Percentiles rank a stretch among this genome's conserved stretches.
Evolutionary conservation across 108 stramenopile species (phyloP).

Genomic region (Pseudonitzschia delicatissima): DNA sequence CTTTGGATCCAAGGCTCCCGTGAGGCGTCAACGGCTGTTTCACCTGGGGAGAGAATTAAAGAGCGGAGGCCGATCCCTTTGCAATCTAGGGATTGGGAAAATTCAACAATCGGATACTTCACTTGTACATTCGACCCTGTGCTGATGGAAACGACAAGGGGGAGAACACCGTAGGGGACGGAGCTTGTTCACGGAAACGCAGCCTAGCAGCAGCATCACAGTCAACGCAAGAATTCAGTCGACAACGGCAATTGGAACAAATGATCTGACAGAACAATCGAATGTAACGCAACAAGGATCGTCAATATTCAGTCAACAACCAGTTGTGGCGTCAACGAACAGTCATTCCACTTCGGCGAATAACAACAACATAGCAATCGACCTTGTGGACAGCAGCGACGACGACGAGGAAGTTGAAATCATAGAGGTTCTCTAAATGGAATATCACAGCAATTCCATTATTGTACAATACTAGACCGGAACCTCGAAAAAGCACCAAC

Average conservation of each 20-base stretch:
- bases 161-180: neutral
- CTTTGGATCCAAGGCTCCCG: constrained; percentile 7
- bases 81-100: constrained; percentile 49
- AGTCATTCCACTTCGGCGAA: neutral
- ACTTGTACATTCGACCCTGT: constrained; percentile 21
- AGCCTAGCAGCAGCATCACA: neutral
- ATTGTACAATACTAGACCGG: too few relatives aligned
- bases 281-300: too few relatives aligned
- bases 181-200: neutral
- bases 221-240: too few relatives aligned
- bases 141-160: neutral
- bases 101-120: constrained; percentile 17
- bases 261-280: too few relatives aligned
- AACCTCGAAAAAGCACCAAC: too few relatives aligned
- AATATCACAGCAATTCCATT: too few relatives aligned
- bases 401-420: constrained; percentile 10
- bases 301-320: too few relatives aligned
- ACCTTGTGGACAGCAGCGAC: constrained; percentile 8
- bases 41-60: constrained; percentile 75
- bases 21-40: constrained; percentile 64
- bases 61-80: constrained; percentile 49
- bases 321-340: too few relatives aligned
- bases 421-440: neutral
- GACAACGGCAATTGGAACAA: too few relatives aligned
- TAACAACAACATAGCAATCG: constrained; percentile 4